phyloP scores from a whole-genome alignment of 2,329 filamentous ascomycete species.

The Aspergillus fructus region DNA sequence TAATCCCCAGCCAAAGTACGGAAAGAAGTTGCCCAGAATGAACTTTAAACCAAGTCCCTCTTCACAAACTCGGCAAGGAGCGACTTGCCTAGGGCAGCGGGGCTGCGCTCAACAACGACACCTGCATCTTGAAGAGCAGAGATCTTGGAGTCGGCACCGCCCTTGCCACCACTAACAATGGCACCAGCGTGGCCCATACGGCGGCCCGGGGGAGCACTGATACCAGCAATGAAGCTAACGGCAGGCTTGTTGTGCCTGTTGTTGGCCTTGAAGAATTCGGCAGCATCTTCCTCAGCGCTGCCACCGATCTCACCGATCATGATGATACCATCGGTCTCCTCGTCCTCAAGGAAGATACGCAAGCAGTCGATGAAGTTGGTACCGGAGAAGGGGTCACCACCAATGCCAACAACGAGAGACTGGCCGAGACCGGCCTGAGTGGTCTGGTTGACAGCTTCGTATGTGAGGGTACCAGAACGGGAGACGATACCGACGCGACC shows the following conservation, averaged over 20 bases:
- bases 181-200: constrained; percentile 99
- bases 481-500: constrained; percentile 98
- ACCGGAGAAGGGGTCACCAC: constrained; percentile 96
- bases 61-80: constrained; percentile 94
- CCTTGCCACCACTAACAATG: constrained; percentile 96
- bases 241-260: constrained; percentile 95
- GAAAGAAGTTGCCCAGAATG: not conserved
- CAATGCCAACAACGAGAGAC: constrained; percentile 96
- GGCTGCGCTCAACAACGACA: constrained; percentile 93
- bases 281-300: constrained; percentile 94
- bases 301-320: constrained; percentile 99
- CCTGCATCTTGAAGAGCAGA: constrained; percentile 87
- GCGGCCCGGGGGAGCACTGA: constrained; percentile 91
- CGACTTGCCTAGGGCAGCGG: constrained; percentile 87
- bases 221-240: constrained; percentile 97
- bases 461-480: constrained; percentile 95
- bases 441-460: constrained; percentile 99
- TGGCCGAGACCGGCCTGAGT: constrained; percentile 95
- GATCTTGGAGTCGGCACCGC: constrained; percentile 98
- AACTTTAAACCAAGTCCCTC: constrained; percentile 80
- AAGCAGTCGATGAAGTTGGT: constrained; percentile 99
- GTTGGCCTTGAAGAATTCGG: constrained; percentile 89
- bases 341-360: constrained; percentile 91
- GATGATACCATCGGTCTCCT: constrained; percentile 98
- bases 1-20: not conserved